phyloP scores from a whole-genome alignment of 2,329 filamentous ascomycete genomes.

The Trichoderma pleuroti region DNA sequence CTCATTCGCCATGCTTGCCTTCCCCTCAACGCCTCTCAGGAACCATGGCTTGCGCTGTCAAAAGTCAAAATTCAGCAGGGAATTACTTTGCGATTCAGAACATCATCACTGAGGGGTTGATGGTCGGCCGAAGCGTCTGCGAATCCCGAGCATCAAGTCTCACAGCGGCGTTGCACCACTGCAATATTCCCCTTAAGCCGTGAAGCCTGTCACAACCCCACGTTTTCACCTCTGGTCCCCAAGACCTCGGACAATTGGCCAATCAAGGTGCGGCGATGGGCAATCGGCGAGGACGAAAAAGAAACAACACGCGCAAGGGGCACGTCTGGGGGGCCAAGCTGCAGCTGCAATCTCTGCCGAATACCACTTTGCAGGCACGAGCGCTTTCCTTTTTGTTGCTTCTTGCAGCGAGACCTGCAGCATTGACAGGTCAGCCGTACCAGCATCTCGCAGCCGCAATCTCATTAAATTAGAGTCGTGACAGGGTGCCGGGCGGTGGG shows the following conservation, averaged over 20 bases:
- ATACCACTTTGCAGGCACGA: not conserved
- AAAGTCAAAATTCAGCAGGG: not conserved
- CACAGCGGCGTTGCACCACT: not conserved
- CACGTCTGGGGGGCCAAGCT: not conserved
- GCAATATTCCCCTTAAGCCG: not conserved
- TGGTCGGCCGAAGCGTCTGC: not conserved
- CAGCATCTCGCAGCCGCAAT: conserved; percentile 13
- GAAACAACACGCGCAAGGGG: not conserved
- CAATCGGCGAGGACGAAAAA: not conserved
- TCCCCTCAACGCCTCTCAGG: conserved; percentile 12
- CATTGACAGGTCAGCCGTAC: conserved; percentile 15
- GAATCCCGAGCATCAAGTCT: not conserved
- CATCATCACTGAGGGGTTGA: not conserved
- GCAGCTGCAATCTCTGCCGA: not conserved
- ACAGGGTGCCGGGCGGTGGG: conserved; percentile 1
- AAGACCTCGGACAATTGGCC: not conserved
- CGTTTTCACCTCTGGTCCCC: conserved; percentile 4
- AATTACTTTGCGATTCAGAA: not conserved
- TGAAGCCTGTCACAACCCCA: conserved; percentile 1
- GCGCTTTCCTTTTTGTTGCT: not conserved
- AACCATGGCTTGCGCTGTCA: conserved; percentile 11
- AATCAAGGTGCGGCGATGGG: not conserved
- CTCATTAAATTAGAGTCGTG: conserved; percentile 10
- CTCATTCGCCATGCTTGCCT: not conserved
- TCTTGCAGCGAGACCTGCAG: conserved; percentile 8